Percentiles rank a stretch among this genome's conserved stretches.
Conservation (phyloP, 2,329 filamentous ascomycete genomes). For the Claviceps sp. region DNA sequence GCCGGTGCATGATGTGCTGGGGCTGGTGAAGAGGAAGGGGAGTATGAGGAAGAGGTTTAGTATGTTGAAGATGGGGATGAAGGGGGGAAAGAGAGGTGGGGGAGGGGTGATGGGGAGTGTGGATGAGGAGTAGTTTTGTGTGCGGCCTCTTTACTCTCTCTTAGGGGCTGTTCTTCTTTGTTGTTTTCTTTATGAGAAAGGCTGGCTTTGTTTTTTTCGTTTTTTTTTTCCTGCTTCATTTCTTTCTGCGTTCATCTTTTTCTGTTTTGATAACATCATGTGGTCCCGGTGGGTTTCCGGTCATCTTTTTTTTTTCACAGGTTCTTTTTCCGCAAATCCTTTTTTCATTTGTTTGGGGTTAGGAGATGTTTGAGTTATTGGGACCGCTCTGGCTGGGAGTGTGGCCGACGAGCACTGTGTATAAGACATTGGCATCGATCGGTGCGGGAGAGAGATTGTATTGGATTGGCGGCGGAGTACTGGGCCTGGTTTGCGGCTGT, state of each 20-base stretch:
- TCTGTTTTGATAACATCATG: too few relatives aligned
- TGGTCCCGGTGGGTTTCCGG: too few relatives aligned
- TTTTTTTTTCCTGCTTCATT: background rate
- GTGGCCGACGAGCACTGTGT: too few relatives aligned
- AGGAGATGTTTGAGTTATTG: too few relatives aligned
- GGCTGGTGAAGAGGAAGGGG: slow-evolving; percentile 33
- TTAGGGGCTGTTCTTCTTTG: background rate
- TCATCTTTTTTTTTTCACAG: too few relatives aligned
- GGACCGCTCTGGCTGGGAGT: too few relatives aligned
- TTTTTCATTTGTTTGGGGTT: too few relatives aligned
- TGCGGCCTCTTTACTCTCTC: background rate
- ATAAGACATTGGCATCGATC: too few relatives aligned
- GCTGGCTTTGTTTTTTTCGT: background rate
- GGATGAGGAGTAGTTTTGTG: slow-evolving; percentile 34
- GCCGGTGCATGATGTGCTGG: slow-evolving; percentile 16
- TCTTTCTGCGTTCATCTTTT: too few relatives aligned
- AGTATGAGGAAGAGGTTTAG: slow-evolving; percentile 69
- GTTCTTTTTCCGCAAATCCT: too few relatives aligned
- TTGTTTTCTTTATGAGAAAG: background rate
- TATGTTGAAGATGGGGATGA: slow-evolving; percentile 61
- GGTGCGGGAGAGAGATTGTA: background rate
- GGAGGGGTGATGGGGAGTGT: slow-evolving; percentile 38
- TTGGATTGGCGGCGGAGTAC: background rate
- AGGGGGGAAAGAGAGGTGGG: slow-evolving; percentile 42
- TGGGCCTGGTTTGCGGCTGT: background rate